Conservation (phyloP, 257 asterid genomes). For the Lithospermum erythrorhizon region DNA sequence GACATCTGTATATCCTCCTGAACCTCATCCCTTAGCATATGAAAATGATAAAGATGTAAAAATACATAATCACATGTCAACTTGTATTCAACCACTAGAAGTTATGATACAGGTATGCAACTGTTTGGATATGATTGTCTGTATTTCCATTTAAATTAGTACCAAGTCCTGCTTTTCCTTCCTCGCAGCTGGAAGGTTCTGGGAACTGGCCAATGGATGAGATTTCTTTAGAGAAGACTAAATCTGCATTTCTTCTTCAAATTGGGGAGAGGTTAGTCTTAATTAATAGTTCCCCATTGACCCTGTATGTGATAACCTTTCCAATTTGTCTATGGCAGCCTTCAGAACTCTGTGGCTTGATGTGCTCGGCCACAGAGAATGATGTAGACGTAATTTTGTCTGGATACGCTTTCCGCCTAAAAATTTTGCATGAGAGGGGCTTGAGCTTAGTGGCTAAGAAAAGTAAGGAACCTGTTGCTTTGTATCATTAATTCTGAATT, state of each 20-base stretch:
- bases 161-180: conserved; percentile 13
- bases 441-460: conserved; percentile 49
- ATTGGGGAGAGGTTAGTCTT: conserved; percentile 82
- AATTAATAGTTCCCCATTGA: conserved; percentile 9
- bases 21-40: conserved; percentile 83
- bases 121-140: conserved; percentile 4
- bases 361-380: conserved; percentile 72
- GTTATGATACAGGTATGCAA: conserved; percentile 85
- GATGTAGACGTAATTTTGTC: conserved; percentile 75
- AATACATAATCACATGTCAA: conserved; percentile 47
- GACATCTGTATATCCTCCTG: conserved; percentile 78
- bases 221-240: conserved; percentile 87
- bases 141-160: conserved; percentile 7
- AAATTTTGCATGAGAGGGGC: conserved; percentile 85
- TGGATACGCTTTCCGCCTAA: conserved; percentile 94
- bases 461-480: conserved; percentile 32
- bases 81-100: conserved; percentile 71
- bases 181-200: conserved; percentile 87
- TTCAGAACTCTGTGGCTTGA: conserved; percentile 55
- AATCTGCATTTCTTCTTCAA: conserved; percentile 81
- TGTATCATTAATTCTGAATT: neutral
- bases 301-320: conserved; percentile 15
- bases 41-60: conserved; percentile 32
- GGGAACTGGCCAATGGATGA: conserved; percentile 98
- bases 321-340: conserved; percentile 42